A percentile compares a stretch with the other conserved stretches of the same genome.
phyloP scores from a whole-genome alignment of 2,329 filamentous ascomycete species.

The Aspergillus hiratsukae region DNA sequence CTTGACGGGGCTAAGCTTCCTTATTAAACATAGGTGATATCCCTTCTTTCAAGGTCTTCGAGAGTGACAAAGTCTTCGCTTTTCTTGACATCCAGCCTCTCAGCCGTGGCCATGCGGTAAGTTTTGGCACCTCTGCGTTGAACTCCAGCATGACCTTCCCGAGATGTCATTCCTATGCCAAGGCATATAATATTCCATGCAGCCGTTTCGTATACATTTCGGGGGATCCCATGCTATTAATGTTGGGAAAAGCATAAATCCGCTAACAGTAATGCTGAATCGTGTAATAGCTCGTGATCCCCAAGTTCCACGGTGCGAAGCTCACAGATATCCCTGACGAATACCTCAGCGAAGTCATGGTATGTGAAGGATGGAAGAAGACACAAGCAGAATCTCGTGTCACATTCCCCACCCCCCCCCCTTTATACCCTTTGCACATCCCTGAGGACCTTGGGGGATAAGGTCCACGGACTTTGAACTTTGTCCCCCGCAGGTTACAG shows the following conservation, averaged over 20 bases:
- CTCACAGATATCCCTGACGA: slow-evolving; percentile 91
- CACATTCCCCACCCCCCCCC: no score
- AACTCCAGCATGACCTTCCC: background rate
- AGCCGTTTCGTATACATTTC: background rate
- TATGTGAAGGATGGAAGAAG: slow-evolving; percentile 36
- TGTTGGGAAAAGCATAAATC: background rate
- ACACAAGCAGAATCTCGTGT: background rate
- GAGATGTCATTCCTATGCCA: background rate
- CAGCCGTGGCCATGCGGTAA: slow-evolving; percentile 81
- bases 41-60: slow-evolving; percentile 92
- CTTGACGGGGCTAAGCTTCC: slow-evolving; percentile 4
- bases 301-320: slow-evolving; percentile 90
- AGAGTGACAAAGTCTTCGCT: slow-evolving; percentile 87
- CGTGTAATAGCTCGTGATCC: slow-evolving; percentile 74
- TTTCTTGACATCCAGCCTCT: slow-evolving; percentile 96
- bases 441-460: slow-evolving; percentile 22
- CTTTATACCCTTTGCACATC: slow-evolving; percentile 4
- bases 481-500: slow-evolving; percentile 1
- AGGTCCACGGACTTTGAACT: background rate
- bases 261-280: slow-evolving; percentile 10
- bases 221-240: background rate
- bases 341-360: slow-evolving; percentile 73
- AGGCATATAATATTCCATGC: background rate
- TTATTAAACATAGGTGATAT: slow-evolving; percentile 67
- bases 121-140: slow-evolving; percentile 25